Evolutionary conservation across 257 asterid species (phyloP).

Genomic region (Primulina tabacum): DNA sequence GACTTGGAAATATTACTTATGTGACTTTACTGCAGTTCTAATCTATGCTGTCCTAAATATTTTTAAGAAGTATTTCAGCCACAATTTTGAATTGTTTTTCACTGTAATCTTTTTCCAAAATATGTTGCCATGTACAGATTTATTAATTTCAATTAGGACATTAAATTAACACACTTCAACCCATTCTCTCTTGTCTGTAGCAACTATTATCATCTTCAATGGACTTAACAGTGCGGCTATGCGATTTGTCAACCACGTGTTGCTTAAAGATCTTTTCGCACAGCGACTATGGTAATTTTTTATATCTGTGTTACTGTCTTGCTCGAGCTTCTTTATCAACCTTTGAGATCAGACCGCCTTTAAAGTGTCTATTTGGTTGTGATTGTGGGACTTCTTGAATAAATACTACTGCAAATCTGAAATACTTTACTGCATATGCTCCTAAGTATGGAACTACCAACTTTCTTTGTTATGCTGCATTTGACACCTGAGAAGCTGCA

Average conservation of each 20-base stretch:
- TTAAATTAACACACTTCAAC: constrained; percentile 23
- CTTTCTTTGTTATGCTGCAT: background rate
- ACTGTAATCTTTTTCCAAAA: background rate
- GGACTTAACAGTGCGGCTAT: constrained; percentile 98
- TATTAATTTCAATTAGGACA: constrained; percentile 18
- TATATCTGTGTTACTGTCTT: constrained; percentile 18
- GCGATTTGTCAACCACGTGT: constrained; percentile 80
- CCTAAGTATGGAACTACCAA: background rate
- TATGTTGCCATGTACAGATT: constrained; percentile 14
- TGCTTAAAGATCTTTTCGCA: constrained; percentile 90
- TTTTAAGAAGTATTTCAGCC: constrained; percentile 7
- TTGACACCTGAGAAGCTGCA: background rate
- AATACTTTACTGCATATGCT: background rate
- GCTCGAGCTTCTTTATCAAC: constrained; percentile 10
- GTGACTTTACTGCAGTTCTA: background rate
- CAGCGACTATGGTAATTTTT: constrained; percentile 84
- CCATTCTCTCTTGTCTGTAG: constrained; percentile 41
- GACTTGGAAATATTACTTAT: background rate
- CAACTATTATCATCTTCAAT: constrained; percentile 87
- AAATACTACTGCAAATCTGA: background rate
- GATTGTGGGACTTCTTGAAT: constrained; percentile 4
- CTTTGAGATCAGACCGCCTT: constrained; percentile 7
- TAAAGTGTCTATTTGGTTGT: constrained; percentile 12
- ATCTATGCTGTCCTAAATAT: background rate
- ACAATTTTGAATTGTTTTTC: background rate